Percentiles rank a stretch among this genome's conserved stretches.
These are phyloP conservation scores for Begonia peltatifolia DNA, from an alignment of 306 rosid species.

Conservation along the genomic window DNA sequence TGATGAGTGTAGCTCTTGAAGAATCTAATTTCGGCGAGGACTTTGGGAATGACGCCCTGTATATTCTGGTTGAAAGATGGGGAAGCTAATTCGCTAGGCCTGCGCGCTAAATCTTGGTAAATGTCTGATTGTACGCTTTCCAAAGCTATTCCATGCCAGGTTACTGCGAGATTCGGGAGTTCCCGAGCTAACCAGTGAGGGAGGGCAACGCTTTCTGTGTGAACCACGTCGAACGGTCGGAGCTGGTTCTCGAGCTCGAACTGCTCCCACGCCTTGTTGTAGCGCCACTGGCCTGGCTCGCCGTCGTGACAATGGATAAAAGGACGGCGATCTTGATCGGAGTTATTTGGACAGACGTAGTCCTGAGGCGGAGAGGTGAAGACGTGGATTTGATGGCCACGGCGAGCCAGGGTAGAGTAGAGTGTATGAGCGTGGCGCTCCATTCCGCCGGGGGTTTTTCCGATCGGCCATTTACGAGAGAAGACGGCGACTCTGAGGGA, in stretches of 20 bases:
- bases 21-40: slow-evolving; percentile 76
- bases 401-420: slow-evolving; percentile 59
- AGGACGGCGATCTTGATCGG: slow-evolving; percentile 17
- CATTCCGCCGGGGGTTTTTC: slow-evolving; percentile 86
- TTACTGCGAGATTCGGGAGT: slow-evolving; percentile 65
- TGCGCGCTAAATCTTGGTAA: slow-evolving; percentile 63
- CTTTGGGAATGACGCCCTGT: slow-evolving; percentile 62
- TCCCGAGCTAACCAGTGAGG: slow-evolving; percentile 63
- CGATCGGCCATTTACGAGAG: slow-evolving; percentile 86
- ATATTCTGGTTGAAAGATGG: slow-evolving; percentile 45
- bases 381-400: slow-evolving; percentile 75
- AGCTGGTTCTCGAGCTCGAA: slow-evolving; percentile 34
- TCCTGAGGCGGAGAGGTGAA: slow-evolving; percentile 66
- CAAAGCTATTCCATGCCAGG: slow-evolving; percentile 95
- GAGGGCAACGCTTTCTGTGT: slow-evolving; percentile 90
- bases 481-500: slow-evolving; percentile 70
- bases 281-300: slow-evolving; percentile 72
- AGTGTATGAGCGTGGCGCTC: slow-evolving; percentile 89
- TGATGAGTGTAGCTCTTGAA: slow-evolving; percentile 72
- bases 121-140: slow-evolving; percentile 78
- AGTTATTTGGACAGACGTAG: slow-evolving; percentile 6
- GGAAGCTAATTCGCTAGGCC: slow-evolving; percentile 34
- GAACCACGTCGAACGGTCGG: slow-evolving; percentile 65
- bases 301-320: slow-evolving; percentile 72
- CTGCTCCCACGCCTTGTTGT: slow-evolving; percentile 91